Conservation (phyloP, 1,284 basidiomycete species). For the Polyporus tsugae region DNA sequence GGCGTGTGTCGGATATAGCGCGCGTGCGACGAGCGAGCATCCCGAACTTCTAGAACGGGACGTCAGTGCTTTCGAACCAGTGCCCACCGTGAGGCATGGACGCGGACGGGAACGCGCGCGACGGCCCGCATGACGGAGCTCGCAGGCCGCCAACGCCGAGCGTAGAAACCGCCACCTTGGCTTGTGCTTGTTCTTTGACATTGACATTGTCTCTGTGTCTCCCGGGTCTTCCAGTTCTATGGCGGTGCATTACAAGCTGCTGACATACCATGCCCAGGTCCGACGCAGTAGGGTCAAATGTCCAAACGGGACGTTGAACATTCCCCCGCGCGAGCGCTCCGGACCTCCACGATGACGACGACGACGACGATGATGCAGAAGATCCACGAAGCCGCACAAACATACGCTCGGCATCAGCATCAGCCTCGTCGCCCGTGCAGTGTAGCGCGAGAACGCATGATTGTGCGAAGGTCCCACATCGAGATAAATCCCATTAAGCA, state of each 20-base stretch:
- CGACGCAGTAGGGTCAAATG: background rate
- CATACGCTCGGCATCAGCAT: constrained; percentile 5
- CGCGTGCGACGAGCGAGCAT: constrained; percentile 9
- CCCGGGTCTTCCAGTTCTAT: background rate
- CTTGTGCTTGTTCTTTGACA: constrained; percentile 4
- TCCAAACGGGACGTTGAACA: background rate
- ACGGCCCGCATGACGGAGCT: constrained; percentile 9
- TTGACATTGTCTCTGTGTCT: background rate
- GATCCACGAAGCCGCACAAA: background rate
- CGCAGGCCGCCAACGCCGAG: constrained; percentile 28
- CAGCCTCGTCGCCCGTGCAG: background rate
- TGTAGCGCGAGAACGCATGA: background rate
- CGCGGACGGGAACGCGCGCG: background rate
- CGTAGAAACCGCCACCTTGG: constrained; percentile 22
- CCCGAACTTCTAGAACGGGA: constrained; percentile 6
- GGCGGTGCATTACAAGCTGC: background rate
- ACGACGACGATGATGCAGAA: background rate
- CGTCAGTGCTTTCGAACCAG: background rate
- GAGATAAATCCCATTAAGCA: constrained; percentile 1
- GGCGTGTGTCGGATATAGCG: constrained; percentile 9
- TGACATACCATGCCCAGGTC: background rate
- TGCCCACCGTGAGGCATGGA: background rate
- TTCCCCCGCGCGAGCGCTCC: background rate
- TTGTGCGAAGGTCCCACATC: background rate
- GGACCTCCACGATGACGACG: background rate